Conservation (phyloP, 192 early-diverging fungal species). For the Entrophospora sp. region DNA sequence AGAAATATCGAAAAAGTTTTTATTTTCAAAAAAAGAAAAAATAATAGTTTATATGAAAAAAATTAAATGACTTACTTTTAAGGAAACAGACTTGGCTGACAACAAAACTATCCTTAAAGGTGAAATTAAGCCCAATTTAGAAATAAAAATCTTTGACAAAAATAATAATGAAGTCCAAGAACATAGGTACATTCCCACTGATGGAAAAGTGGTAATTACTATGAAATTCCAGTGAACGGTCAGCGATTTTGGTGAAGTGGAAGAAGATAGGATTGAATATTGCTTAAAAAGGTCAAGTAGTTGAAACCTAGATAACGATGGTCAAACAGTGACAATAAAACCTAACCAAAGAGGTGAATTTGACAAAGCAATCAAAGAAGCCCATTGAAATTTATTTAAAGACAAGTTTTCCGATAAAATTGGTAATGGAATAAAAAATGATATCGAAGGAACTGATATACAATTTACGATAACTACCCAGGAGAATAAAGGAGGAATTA, state of each 20-base stretch:
- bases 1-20: slow-evolving; percentile 4
- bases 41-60: neutral
- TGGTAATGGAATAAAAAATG: neutral
- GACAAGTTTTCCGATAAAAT: too few relatives aligned
- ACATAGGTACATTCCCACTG: neutral
- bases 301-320: neutral
- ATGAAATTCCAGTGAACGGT: neutral
- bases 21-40: slow-evolving; percentile 17
- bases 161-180: neutral
- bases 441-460: neutral
- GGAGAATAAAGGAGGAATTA: neutral
- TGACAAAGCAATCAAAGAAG: neutral
- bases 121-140: neutral
- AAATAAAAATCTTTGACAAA: neutral
- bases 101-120: neutral
- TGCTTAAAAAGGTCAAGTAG: neutral
- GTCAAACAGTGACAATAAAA: neutral
- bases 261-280: neutral
- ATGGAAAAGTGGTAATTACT: neutral
- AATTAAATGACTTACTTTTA: neutral
- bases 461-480: neutral
- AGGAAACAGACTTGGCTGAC: neutral
- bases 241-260: neutral
- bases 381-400: too few relatives aligned
- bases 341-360: neutral